phyloP scores from a whole-genome alignment of 148 eudicot genomes.

The Polygonum maritimum region DNA sequence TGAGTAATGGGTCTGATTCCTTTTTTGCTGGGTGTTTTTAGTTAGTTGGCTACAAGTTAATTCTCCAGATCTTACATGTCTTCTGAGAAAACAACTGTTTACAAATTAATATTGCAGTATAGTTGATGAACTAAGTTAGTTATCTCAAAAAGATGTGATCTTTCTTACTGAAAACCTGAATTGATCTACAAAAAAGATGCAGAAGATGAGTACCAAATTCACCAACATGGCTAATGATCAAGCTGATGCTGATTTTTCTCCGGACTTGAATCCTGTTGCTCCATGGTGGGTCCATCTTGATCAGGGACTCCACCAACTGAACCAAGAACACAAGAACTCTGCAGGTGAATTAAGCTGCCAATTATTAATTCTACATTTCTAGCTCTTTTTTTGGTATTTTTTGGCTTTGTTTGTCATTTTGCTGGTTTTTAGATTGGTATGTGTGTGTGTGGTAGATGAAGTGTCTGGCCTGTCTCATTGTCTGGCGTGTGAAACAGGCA shows the following conservation, averaged over 20 bases:
- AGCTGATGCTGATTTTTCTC: conserved; percentile 1
- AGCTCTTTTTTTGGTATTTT: not conserved
- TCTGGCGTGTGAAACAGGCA: not conserved
- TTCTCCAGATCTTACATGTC: not conserved
- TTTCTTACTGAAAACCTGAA: too few species aligned
- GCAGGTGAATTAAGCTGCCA: not conserved
- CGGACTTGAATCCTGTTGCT: not conserved
- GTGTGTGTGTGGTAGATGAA: not conserved
- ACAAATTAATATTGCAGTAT: too few species aligned
- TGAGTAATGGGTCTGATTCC: not conserved
- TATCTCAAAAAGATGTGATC: not conserved
- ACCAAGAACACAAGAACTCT: not conserved
- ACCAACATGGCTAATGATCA: not conserved
- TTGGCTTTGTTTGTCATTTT: not conserved
- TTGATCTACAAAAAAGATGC: too few species aligned
- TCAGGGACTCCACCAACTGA: not conserved
- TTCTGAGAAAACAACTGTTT: too few species aligned
- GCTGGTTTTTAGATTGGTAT: not conserved
- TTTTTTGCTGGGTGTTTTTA: too few species aligned
- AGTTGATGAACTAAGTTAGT: too few species aligned
- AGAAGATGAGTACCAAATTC: not conserved
- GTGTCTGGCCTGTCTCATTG: not conserved
- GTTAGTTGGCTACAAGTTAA: too few species aligned
- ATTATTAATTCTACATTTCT: not conserved
- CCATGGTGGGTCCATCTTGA: conserved; percentile 1